Evolutionary conservation across 805 yeast species (phyloP).

Genomic region (Yarrowia divulgata): DNA sequence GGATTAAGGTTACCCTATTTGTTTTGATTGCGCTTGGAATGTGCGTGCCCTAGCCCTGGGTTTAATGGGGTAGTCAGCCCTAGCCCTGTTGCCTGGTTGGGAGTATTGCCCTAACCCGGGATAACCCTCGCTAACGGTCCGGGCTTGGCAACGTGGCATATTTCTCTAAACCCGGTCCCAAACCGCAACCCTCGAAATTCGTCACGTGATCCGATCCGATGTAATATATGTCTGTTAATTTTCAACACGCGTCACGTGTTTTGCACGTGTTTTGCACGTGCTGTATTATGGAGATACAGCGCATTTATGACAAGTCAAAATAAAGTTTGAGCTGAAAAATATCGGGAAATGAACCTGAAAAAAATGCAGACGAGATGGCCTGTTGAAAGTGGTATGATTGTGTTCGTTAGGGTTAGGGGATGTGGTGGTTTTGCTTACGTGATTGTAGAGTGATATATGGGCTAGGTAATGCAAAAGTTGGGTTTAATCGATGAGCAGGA

Average conservation of each 20-base stretch:
- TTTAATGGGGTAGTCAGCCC: background rate
- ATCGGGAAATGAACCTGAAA: no score
- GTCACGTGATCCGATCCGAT: no score
- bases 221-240: no score
- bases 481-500: background rate
- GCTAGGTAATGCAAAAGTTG: no score
- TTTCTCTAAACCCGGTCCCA: no score
- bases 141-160: no score
- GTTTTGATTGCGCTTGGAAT: constrained; percentile 21
- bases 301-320: background rate
- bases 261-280: background rate
- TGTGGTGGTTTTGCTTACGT: no score
- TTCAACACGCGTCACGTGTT: no score
- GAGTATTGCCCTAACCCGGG: background rate
- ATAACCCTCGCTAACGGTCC: background rate
- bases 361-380: background rate
- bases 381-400: background rate
- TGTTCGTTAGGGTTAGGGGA: background rate
- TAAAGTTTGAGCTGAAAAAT: background rate
- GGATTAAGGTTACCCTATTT: constrained; percentile 19
- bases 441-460: no score
- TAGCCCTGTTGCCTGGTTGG: background rate
- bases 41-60: background rate
- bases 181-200: no score
- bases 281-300: constrained; percentile 10